Percentiles rank a stretch among this genome's conserved stretches.
phyloP scores from a whole-genome alignment of 257 asterid species.

The Verbena officinalis region DNA sequence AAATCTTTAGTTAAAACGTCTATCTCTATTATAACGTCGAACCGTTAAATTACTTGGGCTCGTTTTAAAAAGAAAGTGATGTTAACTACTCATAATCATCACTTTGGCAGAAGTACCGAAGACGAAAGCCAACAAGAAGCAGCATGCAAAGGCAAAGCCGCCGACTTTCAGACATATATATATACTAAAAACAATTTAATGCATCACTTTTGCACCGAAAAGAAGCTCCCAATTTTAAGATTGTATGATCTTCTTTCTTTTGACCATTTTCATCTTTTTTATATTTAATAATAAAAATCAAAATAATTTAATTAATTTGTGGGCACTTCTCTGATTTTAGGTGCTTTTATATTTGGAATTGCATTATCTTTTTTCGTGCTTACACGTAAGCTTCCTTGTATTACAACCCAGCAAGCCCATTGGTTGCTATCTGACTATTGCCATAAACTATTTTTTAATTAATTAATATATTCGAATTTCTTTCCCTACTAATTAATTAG shows the following conservation, averaged over 20 bases:
- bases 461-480: background rate
- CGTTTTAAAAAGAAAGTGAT: background rate
- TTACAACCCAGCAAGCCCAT: background rate
- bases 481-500: background rate
- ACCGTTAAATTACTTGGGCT: no score
- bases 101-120: conserved; percentile 10
- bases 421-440: conserved; percentile 1
- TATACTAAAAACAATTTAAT: background rate
- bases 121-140: conserved; percentile 20
- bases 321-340: conserved; percentile 18
- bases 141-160: conserved; percentile 26
- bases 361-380: conserved; percentile 47
- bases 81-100: background rate
- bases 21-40: no score
- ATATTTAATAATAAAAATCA: background rate
- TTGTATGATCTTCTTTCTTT: background rate
- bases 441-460: background rate
- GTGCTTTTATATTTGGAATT: conserved; percentile 36
- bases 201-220: conserved; percentile 39
- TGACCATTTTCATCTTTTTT: conserved; percentile 3
- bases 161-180: conserved; percentile 22
- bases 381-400: conserved; percentile 46
- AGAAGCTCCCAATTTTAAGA: conserved; percentile 30
- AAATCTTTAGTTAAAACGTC: no score
- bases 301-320: background rate